Base-by-base conservation (phyloP, 2,329 filamentous ascomycete species). In the Pyrenochaeta sp. region DNA sequence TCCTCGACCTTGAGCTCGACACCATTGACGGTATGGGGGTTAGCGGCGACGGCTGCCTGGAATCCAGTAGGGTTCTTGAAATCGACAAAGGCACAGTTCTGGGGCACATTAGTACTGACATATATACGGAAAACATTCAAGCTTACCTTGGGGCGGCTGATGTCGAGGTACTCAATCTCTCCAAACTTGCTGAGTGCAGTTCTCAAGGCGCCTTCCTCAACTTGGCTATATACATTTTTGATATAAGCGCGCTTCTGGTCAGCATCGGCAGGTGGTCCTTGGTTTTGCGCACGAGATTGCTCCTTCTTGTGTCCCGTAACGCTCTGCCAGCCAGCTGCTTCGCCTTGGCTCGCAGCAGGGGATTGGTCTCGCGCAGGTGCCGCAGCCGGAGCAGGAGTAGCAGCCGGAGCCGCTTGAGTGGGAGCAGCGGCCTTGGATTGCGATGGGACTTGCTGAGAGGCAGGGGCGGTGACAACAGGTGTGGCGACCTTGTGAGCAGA, bases 51-150 rank as follows among this genome's bases (percentile, higher is more conserved):
- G 29, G 94, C 94, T 51, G 89, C 87, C 71, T 90, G 83, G 75
- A 96, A 96, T 32, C 85, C 90, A 41, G 91, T 85, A 15, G 84
- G 69, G 32, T 87, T 88, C 67, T 86, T 88, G 73, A 94, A 99
- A 72, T 99, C 94, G 48, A 96, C 90, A 68, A 97, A 97, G 18
- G 94, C 94, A 67, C 91, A 96, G 81, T 94, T 96, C 93, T 96
- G 67, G 19, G 2, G 7, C 6, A 8, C 15, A 36, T 69, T 51
- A 70, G 60, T 37, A 34, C 6, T 9, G 6, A 18, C 6, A 26
- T 28, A 4, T 15, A 7, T 19, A 13, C 10, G 13, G 14, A 7
- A 6, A 6, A 27, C 11, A 8, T 27, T 58, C n/a, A 34, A 59
- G 19, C 76, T 63, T 79, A 96, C 92, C 88, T 96, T 96, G 63